Evolutionary conservation across 108 stramenopile species (phyloP), one percentile per base, ranked within the genome.

Genomic region (Conticribra guillardii): DNA sequence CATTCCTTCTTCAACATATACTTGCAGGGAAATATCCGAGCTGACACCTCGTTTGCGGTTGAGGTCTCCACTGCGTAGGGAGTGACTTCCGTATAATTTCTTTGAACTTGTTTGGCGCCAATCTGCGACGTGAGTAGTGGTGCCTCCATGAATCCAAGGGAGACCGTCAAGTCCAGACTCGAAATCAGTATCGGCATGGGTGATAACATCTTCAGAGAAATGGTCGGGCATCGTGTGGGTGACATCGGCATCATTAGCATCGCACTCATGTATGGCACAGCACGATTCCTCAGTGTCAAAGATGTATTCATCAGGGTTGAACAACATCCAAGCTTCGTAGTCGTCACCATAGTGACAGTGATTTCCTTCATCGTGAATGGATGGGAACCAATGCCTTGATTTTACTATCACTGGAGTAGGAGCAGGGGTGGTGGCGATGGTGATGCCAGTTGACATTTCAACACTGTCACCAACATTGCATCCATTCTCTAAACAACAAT

Each of bases 81-180:
- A 63, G 29, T 63, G n/a, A 29, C 26, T 9, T 18, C 62, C 62
- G 2, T 45, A 63, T 16, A 63, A 28, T 18, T 24, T 48, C 62
- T 63, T 63, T 45, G 23, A 26, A 29, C 27, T 30, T 11, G 62
- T 63, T 8, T 9, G 26, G 11, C 30, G 15, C 62, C 62, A 63
- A 50, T 63, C 46, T 5, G 62, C 47, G 28, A 45, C 9, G 15
- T 61, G 60, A 2, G 60, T 61, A 11, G 45, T 9, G 8, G 46
- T 63, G 1, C 62, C 62, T 8, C 62, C 62, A 31, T 63, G 19
- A 1, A 50, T 49, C 62, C 48, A 63, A 0, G 62, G 47, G 27
- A 49, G 45, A n/a, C 46, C 4, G 30, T 22, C 17, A 45, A 50
- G 23, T 11, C 48, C 62, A n/a, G 3, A 2, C n/a, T 63, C 62